Evolutionary conservation across 2,329 filamentous ascomycete species (phyloP).

Genomic region (Aspergillus bombycis): DNA sequence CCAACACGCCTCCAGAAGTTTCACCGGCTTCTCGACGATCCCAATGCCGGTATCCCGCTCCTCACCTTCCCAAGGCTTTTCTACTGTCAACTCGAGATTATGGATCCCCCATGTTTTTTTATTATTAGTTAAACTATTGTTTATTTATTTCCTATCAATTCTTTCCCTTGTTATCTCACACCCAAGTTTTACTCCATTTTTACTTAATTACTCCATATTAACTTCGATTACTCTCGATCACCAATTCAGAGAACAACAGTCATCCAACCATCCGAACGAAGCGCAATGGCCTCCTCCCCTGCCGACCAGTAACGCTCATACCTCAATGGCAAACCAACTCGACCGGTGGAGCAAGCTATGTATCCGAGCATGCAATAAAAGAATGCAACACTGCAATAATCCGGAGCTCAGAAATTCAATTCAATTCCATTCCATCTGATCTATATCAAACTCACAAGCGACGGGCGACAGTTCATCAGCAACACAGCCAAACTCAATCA

Average conservation of each 20-base stretch:
- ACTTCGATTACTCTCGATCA: neutral
- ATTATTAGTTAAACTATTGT: too few relatives aligned
- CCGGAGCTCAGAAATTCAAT: neutral
- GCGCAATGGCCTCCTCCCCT: neutral
- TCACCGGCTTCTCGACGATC: slow-evolving; percentile 9
- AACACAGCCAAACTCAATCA: neutral
- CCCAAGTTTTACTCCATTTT: neutral
- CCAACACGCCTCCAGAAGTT: slow-evolving; percentile 1
- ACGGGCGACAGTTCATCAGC: neutral
- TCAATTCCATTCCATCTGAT: slow-evolving; percentile 8
- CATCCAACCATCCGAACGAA: neutral
- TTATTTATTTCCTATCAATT: neutral
- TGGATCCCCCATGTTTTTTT: neutral
- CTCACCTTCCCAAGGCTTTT: slow-evolving; percentile 1
- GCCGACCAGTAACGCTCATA: neutral
- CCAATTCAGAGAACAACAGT: neutral
- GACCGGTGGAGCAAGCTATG: neutral
- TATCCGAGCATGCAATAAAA: slow-evolving; percentile 2
- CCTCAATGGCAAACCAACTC: neutral
- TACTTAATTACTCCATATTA: neutral
- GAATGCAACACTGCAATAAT: slow-evolving; percentile 1
- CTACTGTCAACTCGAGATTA: neutral
- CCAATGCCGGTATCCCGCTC: neutral
- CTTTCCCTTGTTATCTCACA: neutral
- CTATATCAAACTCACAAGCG: slow-evolving; percentile 4